phyloP scores from a whole-genome alignment of 768 basidiomycete genomes.

The Lactifluus subvellereus region DNA sequence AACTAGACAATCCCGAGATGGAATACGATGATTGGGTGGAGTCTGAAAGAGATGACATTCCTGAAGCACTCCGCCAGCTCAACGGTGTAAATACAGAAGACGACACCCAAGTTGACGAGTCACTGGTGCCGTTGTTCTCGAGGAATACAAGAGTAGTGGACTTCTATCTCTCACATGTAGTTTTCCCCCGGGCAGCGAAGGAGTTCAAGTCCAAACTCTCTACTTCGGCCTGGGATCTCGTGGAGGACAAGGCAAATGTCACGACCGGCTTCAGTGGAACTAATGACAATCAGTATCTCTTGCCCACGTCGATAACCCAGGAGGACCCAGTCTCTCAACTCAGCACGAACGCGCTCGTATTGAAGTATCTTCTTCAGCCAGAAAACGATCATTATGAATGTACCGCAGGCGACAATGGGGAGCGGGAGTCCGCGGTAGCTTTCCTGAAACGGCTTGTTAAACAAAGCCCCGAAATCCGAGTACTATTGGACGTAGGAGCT shows the following conservation, averaged over 20 bases:
- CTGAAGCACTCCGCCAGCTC: constrained; percentile 29
- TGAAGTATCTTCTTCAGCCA: too few relatives aligned
- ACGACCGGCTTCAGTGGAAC: constrained; percentile 3
- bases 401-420: too few relatives aligned
- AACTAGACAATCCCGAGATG: constrained; percentile 36
- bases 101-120: constrained; percentile 26
- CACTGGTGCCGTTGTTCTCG: constrained; percentile 34
- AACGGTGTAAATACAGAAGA: not conserved
- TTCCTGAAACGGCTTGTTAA: too few relatives aligned
- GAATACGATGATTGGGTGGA: constrained; percentile 41
- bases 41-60: constrained; percentile 26
- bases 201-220: not conserved
- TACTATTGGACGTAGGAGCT: too few relatives aligned
- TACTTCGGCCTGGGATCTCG: too few relatives aligned
- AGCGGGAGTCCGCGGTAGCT: too few relatives aligned
- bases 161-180: constrained; percentile 27
- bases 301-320: too few relatives aligned
- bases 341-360: too few relatives aligned
- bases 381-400: too few relatives aligned
- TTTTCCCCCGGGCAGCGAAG: constrained; percentile 22
- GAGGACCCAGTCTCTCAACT: too few relatives aligned
- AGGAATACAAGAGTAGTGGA: constrained; percentile 37
- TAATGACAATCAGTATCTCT: not conserved
- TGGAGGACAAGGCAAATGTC: too few relatives aligned
- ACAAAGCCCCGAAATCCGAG: too few relatives aligned